A percentile compares a stretch with the other conserved stretches of the same genome.
Conservation (phyloP, 192 early-diverging fungal genomes). For the Gryganskiella cystojenkinii region DNA sequence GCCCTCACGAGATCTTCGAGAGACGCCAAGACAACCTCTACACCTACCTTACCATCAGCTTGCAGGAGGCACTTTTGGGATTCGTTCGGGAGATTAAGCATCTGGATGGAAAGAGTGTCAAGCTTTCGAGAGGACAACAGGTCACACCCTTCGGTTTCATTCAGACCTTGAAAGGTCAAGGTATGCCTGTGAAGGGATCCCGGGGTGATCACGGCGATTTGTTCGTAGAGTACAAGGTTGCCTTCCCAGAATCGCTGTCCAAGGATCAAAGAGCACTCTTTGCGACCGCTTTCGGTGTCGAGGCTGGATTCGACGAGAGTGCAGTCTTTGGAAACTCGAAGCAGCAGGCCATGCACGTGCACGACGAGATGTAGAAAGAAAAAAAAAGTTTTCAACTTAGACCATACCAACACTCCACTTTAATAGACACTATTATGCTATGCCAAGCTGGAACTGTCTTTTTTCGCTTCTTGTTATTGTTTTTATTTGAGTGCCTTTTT, state of each 20-base stretch:
- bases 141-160: constrained; percentile 79
- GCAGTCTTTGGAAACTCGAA: background rate
- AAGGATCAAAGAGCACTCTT: constrained; percentile 33
- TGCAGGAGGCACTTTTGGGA: constrained; percentile 84
- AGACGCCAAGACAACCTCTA: constrained; percentile 82
- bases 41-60: constrained; percentile 78
- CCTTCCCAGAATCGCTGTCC: constrained; percentile 69
- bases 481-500: no score
- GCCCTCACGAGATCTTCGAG: constrained; percentile 78
- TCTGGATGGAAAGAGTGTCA: constrained; percentile 80
- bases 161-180: constrained; percentile 80
- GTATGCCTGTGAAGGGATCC: constrained; percentile 85
- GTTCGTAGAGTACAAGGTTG: constrained; percentile 89
- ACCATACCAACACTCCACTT: no score
- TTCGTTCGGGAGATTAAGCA: constrained; percentile 82
- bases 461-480: background rate
- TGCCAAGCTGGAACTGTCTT: no score
- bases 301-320: constrained; percentile 27
- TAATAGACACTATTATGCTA: no score
- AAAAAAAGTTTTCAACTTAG: no score
- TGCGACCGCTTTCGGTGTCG: constrained; percentile 19
- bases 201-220: constrained; percentile 77
- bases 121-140: constrained; percentile 64
- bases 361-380: constrained; percentile 38
- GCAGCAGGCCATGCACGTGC: constrained; percentile 46